Conservation (phyloP, 1,284 basidiomycete species). For the Dichomitus squalens region DNA sequence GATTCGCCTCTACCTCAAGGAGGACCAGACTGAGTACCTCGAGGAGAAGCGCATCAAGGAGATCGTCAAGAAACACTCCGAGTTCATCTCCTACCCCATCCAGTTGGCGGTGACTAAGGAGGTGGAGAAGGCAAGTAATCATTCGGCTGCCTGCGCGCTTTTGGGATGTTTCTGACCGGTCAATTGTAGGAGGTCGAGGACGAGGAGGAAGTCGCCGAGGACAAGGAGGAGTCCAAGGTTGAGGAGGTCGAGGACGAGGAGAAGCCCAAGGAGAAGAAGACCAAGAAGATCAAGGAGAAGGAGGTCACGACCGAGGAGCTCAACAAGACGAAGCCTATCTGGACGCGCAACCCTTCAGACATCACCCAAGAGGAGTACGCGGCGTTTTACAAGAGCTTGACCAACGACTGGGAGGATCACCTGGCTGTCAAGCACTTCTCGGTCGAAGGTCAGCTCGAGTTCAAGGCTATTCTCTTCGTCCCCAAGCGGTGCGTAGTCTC, state of each 20-base stretch:
- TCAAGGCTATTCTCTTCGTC: slow-evolving; percentile 98
- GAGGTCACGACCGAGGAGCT: slow-evolving; percentile 95
- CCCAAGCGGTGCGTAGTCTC: slow-evolving; percentile 81
- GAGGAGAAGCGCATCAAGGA: slow-evolving; percentile 99
- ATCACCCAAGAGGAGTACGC: slow-evolving; percentile 94
- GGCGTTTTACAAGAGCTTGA: slow-evolving; percentile 99
- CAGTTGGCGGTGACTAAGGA: slow-evolving; percentile 99
- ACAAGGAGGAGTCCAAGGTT: slow-evolving; percentile 71
- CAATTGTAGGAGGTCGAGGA: slow-evolving; percentile 82
- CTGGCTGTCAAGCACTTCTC: slow-evolving; percentile 99
- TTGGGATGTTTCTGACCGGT: slow-evolving; percentile 1
- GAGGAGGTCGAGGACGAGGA: slow-evolving; percentile 84
- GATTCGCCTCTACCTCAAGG: slow-evolving; percentile 96
- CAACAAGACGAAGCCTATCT: slow-evolving; percentile 99
- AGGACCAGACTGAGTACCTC: slow-evolving; percentile 98
- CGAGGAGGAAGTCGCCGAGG: slow-evolving; percentile 70
- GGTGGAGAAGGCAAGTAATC: slow-evolving; percentile 83
- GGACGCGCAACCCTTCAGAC: slow-evolving; percentile 97
- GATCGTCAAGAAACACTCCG: slow-evolving; percentile 99
- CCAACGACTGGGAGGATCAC: slow-evolving; percentile 99
- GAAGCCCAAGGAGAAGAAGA: slow-evolving; percentile 93
- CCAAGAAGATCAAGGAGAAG: slow-evolving; percentile 94
- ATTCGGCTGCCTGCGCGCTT: background rate
- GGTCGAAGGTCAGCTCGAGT: slow-evolving; percentile 99
- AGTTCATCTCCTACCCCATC: slow-evolving; percentile 99